Base-by-base conservation (phyloP, 1,284 basidiomycete genomes). In the Apiotrichum gracile region DNA sequence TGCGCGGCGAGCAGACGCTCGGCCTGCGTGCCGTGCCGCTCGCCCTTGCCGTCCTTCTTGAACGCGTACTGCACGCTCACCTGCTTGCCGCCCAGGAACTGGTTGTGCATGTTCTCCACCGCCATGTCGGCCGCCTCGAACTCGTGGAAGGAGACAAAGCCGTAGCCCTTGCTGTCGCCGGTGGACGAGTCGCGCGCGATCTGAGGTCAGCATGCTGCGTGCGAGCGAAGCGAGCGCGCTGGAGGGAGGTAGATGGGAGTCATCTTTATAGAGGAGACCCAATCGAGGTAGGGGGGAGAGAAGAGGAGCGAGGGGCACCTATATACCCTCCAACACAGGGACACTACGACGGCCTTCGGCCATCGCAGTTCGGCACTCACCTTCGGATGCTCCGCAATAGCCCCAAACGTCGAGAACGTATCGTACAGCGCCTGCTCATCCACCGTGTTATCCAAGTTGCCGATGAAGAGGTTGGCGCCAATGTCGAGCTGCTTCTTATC, bases 1-100 rank as follows among this genome's bases (percentile, higher is more conserved):
- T 97, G 92, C 2, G 90, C 85, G 2, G 94, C 92, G 61, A 98
- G 83, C 42, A 97, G 81, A 56, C 94, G 85, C 76, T 98, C 94
- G 3, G 96, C 93, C 21, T 88, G 81, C 5, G 93, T 96, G 34
- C 94, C 96, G 68, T 98, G 96, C 17, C 93, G 83, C 74, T 98
- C 94, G 57, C 93, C 92, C 74, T 97, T 97, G 51, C 90, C 91
- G 66, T 98, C 96, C 78, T 97, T 97, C 76, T 97, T 97, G 82
- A 97, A 94, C 5, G 94, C 94, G 71, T 96, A 97, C 73, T 94
- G 91, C 16, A 97, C 92, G 17, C 86, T 86, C 69, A 97, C 89
- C 54, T 92, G 87, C 75, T 96, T 96, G 80, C 97, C 97, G 85
- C 94, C 92, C 43, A 98, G 80, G 82, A 91, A 97, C 69, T 98